Conservation (phyloP, 2,329 filamentous ascomycete genomes). For the Neofusicoccum umdonicola region DNA sequence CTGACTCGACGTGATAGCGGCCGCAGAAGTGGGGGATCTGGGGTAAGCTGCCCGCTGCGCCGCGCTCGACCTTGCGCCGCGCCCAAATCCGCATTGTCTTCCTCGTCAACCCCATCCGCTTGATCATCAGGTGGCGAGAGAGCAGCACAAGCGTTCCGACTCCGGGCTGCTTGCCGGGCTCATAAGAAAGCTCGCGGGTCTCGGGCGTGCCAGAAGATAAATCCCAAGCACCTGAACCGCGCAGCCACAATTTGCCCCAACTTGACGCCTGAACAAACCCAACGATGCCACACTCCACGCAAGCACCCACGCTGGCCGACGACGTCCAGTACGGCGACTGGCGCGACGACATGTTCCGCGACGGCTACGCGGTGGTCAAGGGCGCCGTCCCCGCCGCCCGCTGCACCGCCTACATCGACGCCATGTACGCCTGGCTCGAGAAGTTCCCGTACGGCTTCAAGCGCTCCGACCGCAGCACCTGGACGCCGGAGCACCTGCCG, state of each 20-base stretch:
- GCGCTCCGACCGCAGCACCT: constrained; percentile 36
- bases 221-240: neutral
- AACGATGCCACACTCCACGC: constrained; percentile 4
- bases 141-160: neutral
- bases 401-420: constrained; percentile 39
- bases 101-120: neutral
- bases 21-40: constrained; percentile 20
- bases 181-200: neutral
- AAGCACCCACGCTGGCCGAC: constrained; percentile 11
- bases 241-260: too few species aligned
- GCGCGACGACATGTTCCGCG: constrained; percentile 42
- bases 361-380: constrained; percentile 46
- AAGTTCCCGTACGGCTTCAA: constrained; percentile 31
- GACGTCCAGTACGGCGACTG: constrained; percentile 31
- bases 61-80: constrained; percentile 8
- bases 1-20: neutral
- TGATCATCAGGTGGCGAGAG: too few species aligned
- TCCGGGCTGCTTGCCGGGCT: neutral
- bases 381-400: constrained; percentile 38
- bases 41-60: constrained; percentile 13
- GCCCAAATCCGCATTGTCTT: neutral
- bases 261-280: neutral
- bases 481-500: constrained; percentile 46
- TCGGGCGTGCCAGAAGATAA: neutral
- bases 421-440: constrained; percentile 32